Evolutionary conservation across 768 basidiomycete species (phyloP).

Genomic region (Dendrothele bispora): DNA sequence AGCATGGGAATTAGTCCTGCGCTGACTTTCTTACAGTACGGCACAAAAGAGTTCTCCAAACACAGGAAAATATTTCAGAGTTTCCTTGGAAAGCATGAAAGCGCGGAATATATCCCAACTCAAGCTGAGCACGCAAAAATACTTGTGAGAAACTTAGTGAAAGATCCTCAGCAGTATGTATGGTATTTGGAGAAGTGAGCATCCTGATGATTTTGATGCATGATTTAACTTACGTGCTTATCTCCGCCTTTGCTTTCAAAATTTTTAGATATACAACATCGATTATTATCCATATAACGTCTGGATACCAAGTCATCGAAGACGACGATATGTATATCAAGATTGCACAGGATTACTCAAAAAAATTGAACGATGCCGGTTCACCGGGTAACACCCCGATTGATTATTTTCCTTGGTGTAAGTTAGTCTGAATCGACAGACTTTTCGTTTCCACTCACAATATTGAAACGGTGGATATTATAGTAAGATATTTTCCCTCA

Average conservation of each 20-base stretch:
- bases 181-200: background rate
- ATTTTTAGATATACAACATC: constrained; percentile 22
- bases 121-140: constrained; percentile 29
- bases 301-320: constrained; percentile 21
- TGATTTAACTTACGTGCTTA: too few relatives aligned
- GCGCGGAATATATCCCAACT: constrained; percentile 23
- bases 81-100: too few relatives aligned
- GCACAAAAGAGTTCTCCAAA: constrained; percentile 19
- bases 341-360: constrained; percentile 6
- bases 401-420: too few relatives aligned
- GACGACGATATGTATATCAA: constrained; percentile 20
- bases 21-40: constrained; percentile 24
- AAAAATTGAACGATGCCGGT: constrained; percentile 8
- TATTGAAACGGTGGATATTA: too few relatives aligned
- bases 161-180: constrained; percentile 17
- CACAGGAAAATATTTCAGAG: constrained; percentile 19
- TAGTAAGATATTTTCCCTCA: constrained; percentile 24
- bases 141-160: constrained; percentile 29
- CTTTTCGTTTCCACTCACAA: background rate
- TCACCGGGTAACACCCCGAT: constrained; percentile 13
- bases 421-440: constrained; percentile 9
- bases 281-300: constrained; percentile 20
- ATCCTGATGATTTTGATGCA: too few relatives aligned
- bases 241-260: too few relatives aligned
- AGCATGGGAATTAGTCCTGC: constrained; percentile 18